Evolutionary conservation across 768 basidiomycete species (phyloP).

Genomic region (Pisolithus orientalis): DNA sequence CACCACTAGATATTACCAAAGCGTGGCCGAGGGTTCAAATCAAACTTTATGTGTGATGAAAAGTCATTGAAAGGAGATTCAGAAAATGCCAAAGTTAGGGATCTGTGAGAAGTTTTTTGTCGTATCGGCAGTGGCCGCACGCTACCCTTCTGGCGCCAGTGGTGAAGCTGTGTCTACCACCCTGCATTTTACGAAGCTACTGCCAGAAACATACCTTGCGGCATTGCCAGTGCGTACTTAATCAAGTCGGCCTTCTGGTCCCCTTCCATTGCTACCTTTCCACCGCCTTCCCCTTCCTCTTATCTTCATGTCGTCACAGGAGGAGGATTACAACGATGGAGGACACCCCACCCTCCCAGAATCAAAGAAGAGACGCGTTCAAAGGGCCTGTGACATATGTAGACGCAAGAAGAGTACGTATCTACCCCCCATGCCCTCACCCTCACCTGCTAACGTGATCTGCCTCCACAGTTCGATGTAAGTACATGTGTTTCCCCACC

Average conservation of each 20-base stretch:
- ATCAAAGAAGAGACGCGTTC: conserved; percentile 64
- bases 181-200: no score
- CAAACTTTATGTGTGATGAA: no score
- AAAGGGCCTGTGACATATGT: conserved; percentile 79
- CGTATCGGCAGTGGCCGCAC: no score
- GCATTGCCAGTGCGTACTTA: background rate
- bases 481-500: conserved; percentile 14
- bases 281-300: background rate
- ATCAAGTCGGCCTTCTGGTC: background rate
- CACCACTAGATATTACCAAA: no score
- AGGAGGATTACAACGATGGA: conserved; percentile 52
- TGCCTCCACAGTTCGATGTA: conserved; percentile 53
- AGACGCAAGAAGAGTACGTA: conserved; percentile 73
- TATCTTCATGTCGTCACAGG: conserved; percentile 53
- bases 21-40: no score
- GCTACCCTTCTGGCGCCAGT: no score
- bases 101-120: no score
- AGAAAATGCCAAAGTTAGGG: no score
- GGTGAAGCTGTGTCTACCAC: no score
- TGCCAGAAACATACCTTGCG: no score
- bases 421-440: background rate
- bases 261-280: background rate
- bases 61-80: no score
- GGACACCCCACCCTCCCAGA: conserved; percentile 30
- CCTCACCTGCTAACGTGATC: conserved; percentile 5